Base-by-base conservation (phyloP, 192 early-diverging fungal genomes). In the Chytriomyces sp. region DNA sequence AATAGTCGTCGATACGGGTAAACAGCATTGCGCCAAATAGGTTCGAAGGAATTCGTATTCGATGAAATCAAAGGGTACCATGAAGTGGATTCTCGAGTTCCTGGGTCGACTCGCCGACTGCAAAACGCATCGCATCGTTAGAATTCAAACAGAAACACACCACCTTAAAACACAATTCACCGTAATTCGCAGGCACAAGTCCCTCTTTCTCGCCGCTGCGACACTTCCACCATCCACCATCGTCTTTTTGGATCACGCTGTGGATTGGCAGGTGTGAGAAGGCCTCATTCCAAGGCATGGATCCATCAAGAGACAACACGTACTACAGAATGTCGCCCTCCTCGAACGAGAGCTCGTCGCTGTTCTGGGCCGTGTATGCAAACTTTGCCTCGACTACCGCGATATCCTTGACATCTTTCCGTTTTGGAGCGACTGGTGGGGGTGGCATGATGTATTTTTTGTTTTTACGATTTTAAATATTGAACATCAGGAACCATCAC, bases 181-280 rank as follows among this genome's bases (percentile, higher is more conserved):
- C 84, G 65, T 88, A 88, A 50, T 83, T 86, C 8, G 73, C 75
- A 13, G 87, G 87, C 9, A 88, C 87, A 47, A 88, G 69, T 9
- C 85, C 85, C 63, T 85, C 82, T 68, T 78, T 80, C 45, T 85
- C 85, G n/a, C 73, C 81, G 45, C 65, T 75, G 43, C 81, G 73
- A 76, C 87, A 88, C 61, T 81, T 85, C 87, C 87, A 88, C 87
- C 87, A 88, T 63, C 83, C 74, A 0, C 76, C 70, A 59, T 87
- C 84, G 28, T 85, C 78, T 50, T 88, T 86, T 69, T 82, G 69
- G 28, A 88, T 43, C 13, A 88, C 84, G 49, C 82, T 85, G 35
- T 49, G 62, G 20, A 11, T 11, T 18, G 11, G 11, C 53, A 57
- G 20, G 11, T 20, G 13, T 57, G 53, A 18, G 11, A 11, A 3